A percentile compares a stretch with the other conserved stretches of the same genome.
Evolutionary conservation across 768 basidiomycete genomes (phyloP).

Genomic region (Mrakia hoshinonis): DNA sequence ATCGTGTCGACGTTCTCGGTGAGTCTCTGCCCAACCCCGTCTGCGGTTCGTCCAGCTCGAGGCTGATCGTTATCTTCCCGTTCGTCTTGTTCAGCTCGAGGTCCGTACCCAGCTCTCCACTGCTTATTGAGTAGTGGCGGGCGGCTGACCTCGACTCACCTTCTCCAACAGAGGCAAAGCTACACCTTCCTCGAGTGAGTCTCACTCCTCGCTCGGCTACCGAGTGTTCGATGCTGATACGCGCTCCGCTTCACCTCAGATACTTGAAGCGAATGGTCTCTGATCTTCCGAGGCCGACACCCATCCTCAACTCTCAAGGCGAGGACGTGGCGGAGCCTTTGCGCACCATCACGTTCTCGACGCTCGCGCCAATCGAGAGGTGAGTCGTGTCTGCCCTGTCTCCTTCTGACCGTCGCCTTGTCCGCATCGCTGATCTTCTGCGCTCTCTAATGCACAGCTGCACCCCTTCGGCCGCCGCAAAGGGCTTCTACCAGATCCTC

Average conservation of each 20-base stretch:
- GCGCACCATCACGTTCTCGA: constrained; percentile 5
- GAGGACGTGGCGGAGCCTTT: background rate
- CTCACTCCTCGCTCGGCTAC: background rate
- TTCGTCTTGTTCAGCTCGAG: background rate
- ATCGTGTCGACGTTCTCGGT: background rate
- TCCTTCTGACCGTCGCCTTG: too few species aligned
- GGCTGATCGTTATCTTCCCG: background rate
- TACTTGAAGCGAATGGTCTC: constrained; percentile 12
- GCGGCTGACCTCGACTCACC: background rate
- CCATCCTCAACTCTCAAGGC: background rate
- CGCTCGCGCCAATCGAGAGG: constrained; percentile 21
- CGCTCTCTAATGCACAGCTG: background rate
- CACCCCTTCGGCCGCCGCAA: constrained; percentile 17
- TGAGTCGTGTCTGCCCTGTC: background rate
- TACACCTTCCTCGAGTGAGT: constrained; percentile 4
- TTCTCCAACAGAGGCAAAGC: background rate
- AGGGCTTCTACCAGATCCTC: constrained; percentile 27
- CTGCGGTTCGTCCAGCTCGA: background rate
- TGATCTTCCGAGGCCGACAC: constrained; percentile 4
- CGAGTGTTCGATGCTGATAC: background rate
- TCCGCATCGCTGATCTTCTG: background rate
- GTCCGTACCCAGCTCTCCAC: background rate
- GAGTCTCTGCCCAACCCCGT: background rate
- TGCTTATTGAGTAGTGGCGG: too few species aligned
- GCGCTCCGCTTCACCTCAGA: background rate